Base-by-base conservation (phyloP, 176 grass and related monocot genomes). In the Miscanthus lutarioriparius region DNA sequence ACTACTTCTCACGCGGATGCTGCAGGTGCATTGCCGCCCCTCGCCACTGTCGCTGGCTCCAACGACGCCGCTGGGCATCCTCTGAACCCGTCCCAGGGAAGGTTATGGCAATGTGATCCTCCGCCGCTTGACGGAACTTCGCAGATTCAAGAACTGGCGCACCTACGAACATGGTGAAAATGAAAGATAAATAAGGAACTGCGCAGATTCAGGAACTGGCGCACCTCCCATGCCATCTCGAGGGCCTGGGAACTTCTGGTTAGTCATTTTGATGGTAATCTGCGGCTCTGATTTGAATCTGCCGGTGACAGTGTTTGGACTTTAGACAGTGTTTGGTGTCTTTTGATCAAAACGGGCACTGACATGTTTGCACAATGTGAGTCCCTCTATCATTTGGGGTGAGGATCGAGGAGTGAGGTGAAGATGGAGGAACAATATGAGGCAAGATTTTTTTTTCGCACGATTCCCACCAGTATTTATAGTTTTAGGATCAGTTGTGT, bases 61-160 rank as follows among this genome's bases (percentile, higher is more conserved):
- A 82, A 82, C 36, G 5, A 62, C 2, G 37, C 2, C 64, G 11
- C 61, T 3, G 23, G 3, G 74, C 83, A 59, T 45, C 63, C 33
- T 40, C 45, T 70, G 64, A 35, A 78, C 25, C 66, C 32, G 14
- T 48, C 82, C 32, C 4, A 2, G 1, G 71, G 71, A 84, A 48
- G 82, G 32, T 77, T 84, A 10, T 84, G 82, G 82, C 64, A 68
- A 35, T 35, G 33, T 35, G 33, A 35, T 35, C 33, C 33, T 35
- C 33, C 33, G 33, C 33, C 33, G 33, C 33, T 35, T 35, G 33
- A 35, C 3, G 33, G 33, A 35, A 35, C 33, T 35, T 3, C 33
- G 33, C 33, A 35, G 33, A 35, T 35, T 35, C 33, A 35, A 4
- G 33, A 4, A 35, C 33, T 35, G 33, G 33, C 33, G 33, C 3